Conservation (phyloP, 352 stramenopile genomes). For the Thalassiosira hispida region DNA sequence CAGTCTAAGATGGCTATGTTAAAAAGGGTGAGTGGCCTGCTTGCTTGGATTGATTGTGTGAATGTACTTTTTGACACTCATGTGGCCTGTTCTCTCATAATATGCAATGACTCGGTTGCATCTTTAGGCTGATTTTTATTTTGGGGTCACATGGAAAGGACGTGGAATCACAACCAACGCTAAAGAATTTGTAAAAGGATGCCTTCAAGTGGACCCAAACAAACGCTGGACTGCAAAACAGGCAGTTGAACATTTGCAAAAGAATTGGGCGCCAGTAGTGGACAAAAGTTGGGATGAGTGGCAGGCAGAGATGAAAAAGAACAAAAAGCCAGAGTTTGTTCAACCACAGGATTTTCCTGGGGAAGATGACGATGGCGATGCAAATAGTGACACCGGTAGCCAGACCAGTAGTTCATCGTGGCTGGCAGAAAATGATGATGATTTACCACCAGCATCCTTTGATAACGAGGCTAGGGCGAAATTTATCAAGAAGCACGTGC, state of each 20-base stretch:
- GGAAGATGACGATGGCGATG: conserved; percentile 26
- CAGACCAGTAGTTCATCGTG: background rate
- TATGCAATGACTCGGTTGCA: background rate
- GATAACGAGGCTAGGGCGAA: conserved; percentile 18
- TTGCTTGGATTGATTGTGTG: background rate
- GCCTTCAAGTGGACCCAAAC: conserved; percentile 47
- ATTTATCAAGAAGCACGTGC: conserved; percentile 49
- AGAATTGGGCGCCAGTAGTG: conserved; percentile 49
- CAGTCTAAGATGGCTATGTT: conserved; percentile 43
- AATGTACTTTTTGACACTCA: background rate
- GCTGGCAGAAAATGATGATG: conserved; percentile 18
- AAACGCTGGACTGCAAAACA: conserved; percentile 60
- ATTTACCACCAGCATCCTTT: background rate
- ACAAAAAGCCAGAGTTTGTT: conserved; percentile 43
- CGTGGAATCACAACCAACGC: conserved; percentile 38
- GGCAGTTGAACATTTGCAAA: conserved; percentile 52
- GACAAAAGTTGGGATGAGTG: conserved; percentile 55
- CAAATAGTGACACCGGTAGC: conserved; percentile 2
- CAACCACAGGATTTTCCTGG: conserved; percentile 19
- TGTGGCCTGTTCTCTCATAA: background rate
- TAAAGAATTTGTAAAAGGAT: conserved; percentile 55
- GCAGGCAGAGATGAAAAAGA: conserved; percentile 38
- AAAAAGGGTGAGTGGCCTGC: conserved; percentile 31
- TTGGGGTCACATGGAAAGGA: conserved; percentile 55
- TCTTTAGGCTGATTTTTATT: conserved; percentile 40